Evolutionary conservation across 2,329 filamentous ascomycete genomes (phyloP).

Genomic region (Orbilia javanica): DNA sequence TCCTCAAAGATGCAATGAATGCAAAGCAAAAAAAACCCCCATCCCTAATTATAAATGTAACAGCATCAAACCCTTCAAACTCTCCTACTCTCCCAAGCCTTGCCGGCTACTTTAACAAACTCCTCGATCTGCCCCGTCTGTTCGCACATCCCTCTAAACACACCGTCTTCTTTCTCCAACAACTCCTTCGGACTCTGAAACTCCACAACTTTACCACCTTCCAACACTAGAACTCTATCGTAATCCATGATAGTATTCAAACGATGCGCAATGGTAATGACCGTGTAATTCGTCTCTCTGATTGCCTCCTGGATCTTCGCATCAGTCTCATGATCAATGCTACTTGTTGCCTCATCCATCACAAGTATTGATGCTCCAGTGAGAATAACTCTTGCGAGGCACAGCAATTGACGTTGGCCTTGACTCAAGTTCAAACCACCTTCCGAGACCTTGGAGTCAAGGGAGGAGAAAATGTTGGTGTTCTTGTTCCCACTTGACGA

Average conservation of each 20-base stretch:
- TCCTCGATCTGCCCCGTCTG: slow-evolving; percentile 73
- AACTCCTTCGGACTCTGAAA: slow-evolving; percentile 75
- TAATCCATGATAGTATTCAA: slow-evolving; percentile 83
- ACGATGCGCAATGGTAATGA: slow-evolving; percentile 81
- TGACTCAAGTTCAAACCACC: slow-evolving; percentile 81
- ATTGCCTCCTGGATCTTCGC: slow-evolving; percentile 79
- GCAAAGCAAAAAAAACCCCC: too few species aligned
- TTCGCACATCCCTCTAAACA: slow-evolving; percentile 67
- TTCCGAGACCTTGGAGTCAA: slow-evolving; percentile 76
- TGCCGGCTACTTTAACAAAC: slow-evolving; percentile 66
- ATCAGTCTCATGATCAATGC: slow-evolving; percentile 83
- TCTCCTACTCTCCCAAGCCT: slow-evolving; percentile 41
- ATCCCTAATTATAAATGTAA: too few species aligned
- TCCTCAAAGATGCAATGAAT: too few species aligned
- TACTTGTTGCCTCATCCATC: slow-evolving; percentile 82
- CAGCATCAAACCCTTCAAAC: not conserved
- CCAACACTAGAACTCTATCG: slow-evolving; percentile 78
- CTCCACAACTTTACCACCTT: slow-evolving; percentile 76
- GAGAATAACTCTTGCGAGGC: slow-evolving; percentile 79
- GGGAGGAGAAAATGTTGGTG: slow-evolving; percentile 75
- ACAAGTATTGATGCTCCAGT: slow-evolving; percentile 81
- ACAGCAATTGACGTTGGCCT: slow-evolving; percentile 81
- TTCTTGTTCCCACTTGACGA: slow-evolving; percentile 66
- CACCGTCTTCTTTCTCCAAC: slow-evolving; percentile 66
- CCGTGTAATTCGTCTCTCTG: slow-evolving; percentile 74